Conservation (phyloP, 768 basidiomycete genomes). For the Macrolepiota albuminosa region DNA sequence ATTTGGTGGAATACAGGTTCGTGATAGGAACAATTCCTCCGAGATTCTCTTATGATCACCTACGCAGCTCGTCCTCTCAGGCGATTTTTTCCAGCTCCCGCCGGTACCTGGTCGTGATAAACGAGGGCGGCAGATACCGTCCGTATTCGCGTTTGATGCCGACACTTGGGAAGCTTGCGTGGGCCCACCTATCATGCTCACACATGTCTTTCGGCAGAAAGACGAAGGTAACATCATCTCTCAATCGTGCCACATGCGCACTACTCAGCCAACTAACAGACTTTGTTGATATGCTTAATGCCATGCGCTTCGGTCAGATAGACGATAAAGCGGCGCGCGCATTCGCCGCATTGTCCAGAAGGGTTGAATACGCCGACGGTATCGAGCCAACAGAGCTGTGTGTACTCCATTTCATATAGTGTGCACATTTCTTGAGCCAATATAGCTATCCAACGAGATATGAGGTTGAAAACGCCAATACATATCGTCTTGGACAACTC, state of each 20-base stretch:
- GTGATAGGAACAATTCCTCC: not conserved
- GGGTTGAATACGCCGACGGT: slow-evolving; percentile 60
- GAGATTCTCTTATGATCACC: not conserved
- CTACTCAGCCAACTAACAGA: slow-evolving; percentile 22
- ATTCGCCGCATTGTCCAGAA: slow-evolving; percentile 55
- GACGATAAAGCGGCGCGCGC: slow-evolving; percentile 33
- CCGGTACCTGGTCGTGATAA: slow-evolving; percentile 58
- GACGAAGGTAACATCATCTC: slow-evolving; percentile 52
- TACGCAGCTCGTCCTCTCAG: slow-evolving; percentile 71
- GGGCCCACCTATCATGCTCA: slow-evolving; percentile 47
- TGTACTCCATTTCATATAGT: slow-evolving; percentile 10
- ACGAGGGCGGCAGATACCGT: slow-evolving; percentile 42
- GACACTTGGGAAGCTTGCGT: slow-evolving; percentile 67
- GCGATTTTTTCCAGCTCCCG: slow-evolving; percentile 90
- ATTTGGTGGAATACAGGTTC: slow-evolving; percentile 85
- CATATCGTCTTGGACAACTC: slow-evolving; percentile 40
- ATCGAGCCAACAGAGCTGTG: slow-evolving; percentile 83
- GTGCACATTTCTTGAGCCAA: not conserved
- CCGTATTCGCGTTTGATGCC: slow-evolving; percentile 78
- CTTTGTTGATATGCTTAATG: slow-evolving; percentile 85
- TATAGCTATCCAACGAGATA: slow-evolving; percentile 61
- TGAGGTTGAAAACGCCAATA: slow-evolving; percentile 74
- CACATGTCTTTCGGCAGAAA: slow-evolving; percentile 83
- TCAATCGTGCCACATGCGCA: not conserved
- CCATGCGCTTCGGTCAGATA: slow-evolving; percentile 75